These are phyloP conservation scores for Nematocida homosporus DNA, from an alignment of 371 early-diverging fungal species.

Conservation along the genomic window DNA sequence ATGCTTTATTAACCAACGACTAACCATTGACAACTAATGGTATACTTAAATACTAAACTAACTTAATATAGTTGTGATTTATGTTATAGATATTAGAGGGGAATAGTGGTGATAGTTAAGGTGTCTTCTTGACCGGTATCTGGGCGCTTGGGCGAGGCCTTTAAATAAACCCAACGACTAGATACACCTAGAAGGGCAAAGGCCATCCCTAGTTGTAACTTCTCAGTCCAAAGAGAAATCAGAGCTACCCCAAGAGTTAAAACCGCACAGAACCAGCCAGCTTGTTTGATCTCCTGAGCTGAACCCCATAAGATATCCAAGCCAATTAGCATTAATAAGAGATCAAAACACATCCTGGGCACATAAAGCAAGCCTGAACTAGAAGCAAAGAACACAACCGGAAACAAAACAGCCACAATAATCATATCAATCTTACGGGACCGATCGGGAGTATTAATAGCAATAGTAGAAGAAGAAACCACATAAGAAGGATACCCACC, in stretches of 20 bases:
- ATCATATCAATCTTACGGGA: slow-evolving; percentile 22
- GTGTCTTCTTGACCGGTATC: too few relatives aligned
- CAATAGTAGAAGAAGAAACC: slow-evolving; percentile 50
- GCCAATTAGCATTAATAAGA: slow-evolving; percentile 47
- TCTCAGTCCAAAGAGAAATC: neutral
- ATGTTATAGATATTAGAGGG: too few relatives aligned
- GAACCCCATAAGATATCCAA: slow-evolving; percentile 38
- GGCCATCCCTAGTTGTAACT: slow-evolving; percentile 34
- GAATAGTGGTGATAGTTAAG: too few relatives aligned
- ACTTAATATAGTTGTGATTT: too few relatives aligned
- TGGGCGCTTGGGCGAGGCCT: too few relatives aligned
- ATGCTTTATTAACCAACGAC: too few relatives aligned
- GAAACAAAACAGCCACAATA: neutral
- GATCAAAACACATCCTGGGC: slow-evolving; percentile 32
- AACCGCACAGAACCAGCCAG: neutral
- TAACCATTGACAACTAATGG: too few relatives aligned
- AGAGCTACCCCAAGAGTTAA: slow-evolving; percentile 1
- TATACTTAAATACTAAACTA: too few relatives aligned
- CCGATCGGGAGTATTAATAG: slow-evolving; percentile 8
- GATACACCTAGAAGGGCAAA: too few relatives aligned
- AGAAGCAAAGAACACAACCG: slow-evolving; percentile 10
- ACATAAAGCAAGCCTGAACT: neutral
- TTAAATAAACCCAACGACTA: too few relatives aligned
- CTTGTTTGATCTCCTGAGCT: neutral
- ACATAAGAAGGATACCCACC: slow-evolving; percentile 40